Evolutionary conservation across 768 basidiomycete genomes (phyloP).

Genomic region (Termitomyces sp.): DNA sequence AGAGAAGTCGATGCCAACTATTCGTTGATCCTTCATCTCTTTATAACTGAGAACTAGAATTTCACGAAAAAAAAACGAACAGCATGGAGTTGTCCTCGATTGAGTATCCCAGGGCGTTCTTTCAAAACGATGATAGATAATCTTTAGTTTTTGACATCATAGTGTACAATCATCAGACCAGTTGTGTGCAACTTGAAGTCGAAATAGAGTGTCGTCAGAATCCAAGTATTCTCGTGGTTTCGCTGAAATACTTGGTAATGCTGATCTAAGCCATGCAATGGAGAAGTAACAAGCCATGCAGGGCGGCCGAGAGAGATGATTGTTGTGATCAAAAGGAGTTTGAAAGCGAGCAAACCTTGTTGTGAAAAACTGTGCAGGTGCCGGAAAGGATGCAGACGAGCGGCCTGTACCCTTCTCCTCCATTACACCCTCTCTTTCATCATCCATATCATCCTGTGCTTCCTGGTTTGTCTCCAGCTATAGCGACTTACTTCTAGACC

Average conservation of each 20-base stretch:
- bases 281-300: not conserved
- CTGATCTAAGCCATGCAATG: not conserved
- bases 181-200: too few species aligned
- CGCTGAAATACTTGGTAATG: not conserved
- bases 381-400: constrained; percentile 56
- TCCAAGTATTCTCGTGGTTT: not conserved
- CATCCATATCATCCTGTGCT: constrained; percentile 27
- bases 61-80: too few species aligned
- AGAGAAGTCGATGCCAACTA: not conserved
- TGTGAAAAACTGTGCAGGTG: constrained; percentile 66
- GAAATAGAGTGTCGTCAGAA: too few species aligned
- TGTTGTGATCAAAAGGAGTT: constrained; percentile 4
- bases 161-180: too few species aligned
- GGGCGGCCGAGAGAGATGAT: not conserved
- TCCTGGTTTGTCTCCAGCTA: constrained; percentile 18
- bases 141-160: too few species aligned
- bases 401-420: constrained; percentile 29
- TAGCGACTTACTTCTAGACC: constrained; percentile 10
- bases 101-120: not conserved
- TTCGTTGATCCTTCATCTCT: not conserved
- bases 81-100: too few species aligned
- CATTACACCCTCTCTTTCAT: constrained; percentile 30
- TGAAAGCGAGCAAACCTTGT: constrained; percentile 43
- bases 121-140: not conserved
- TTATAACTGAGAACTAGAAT: not conserved